phyloP scores from a whole-genome alignment of 2,329 filamentous ascomycete genomes.

The Fonsecaea erecta region DNA sequence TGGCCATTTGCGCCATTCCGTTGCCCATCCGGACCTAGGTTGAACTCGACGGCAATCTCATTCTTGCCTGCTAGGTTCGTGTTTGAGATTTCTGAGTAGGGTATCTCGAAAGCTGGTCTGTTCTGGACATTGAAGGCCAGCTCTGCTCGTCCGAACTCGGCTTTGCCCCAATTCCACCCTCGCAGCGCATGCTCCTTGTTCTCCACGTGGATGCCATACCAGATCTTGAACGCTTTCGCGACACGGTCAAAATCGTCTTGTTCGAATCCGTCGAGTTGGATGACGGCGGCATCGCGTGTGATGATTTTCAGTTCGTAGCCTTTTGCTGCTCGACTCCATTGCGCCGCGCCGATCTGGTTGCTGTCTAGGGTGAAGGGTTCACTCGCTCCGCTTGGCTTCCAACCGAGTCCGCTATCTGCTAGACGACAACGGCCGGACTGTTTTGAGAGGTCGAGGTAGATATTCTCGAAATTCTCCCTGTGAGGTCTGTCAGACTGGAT shows the following conservation, averaged over 20 bases:
- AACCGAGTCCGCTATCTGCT: slow-evolving; percentile 90
- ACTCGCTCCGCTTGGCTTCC: slow-evolving; percentile 77
- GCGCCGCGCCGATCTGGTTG: slow-evolving; percentile 80
- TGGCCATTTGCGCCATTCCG: slow-evolving; percentile 75
- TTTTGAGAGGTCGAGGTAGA: slow-evolving; percentile 93
- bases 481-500: slow-evolving; percentile 7
- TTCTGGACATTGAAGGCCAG: slow-evolving; percentile 97
- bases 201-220: slow-evolving; percentile 93
- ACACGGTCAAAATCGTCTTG: slow-evolving; percentile 93
- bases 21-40: slow-evolving; percentile 71
- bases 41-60: slow-evolving; percentile 94
- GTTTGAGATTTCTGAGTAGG: slow-evolving; percentile 96
- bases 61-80: slow-evolving; percentile 97
- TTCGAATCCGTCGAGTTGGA: slow-evolving; percentile 93
- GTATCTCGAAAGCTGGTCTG: slow-evolving; percentile 92
- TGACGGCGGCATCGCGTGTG: slow-evolving; percentile 79
- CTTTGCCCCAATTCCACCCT: slow-evolving; percentile 99
- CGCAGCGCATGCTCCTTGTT: slow-evolving; percentile 91
- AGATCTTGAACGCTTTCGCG: slow-evolving; percentile 92
- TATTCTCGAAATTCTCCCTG: slow-evolving; percentile 94
- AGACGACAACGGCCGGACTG: slow-evolving; percentile 92
- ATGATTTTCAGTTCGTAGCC: slow-evolving; percentile 94
- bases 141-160: slow-evolving; percentile 93
- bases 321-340: slow-evolving; percentile 92
- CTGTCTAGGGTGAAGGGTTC: slow-evolving; percentile 93